Conservation (phyloP, 306 rosid genomes). For the Calophaca sinica region DNA sequence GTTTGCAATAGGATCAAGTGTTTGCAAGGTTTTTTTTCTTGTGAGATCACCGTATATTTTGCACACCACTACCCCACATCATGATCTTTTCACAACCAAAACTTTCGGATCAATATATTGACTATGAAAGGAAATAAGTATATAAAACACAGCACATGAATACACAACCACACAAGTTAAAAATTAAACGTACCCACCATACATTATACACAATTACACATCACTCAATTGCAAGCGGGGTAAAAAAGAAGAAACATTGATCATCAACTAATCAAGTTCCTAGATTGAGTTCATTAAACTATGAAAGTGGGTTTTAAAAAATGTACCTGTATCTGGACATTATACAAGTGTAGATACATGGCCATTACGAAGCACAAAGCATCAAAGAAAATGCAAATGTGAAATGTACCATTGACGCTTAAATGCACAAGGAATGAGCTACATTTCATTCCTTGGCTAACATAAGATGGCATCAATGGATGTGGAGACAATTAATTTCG, state of each 20-base stretch:
- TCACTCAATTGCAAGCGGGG: neutral
- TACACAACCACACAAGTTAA: no score
- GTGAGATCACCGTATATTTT: no score
- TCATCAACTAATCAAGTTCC: neutral
- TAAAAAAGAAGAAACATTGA: neutral
- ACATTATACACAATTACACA: neutral
- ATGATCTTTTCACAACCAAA: no score
- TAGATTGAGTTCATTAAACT: neutral
- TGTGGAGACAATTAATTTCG: slow-evolving; percentile 36
- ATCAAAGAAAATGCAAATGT: neutral
- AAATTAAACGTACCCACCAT: neutral
- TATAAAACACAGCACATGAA: no score
- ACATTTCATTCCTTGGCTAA: slow-evolving; percentile 13
- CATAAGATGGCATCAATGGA: slow-evolving; percentile 34
- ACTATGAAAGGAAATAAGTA: no score
- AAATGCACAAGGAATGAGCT: slow-evolving; percentile 9
- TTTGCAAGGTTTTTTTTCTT: no score
- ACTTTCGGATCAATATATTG: no score
- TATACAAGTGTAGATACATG: neutral
- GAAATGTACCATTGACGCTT: slow-evolving; percentile 43
- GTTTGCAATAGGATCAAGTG: no score
- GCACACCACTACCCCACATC: no score
- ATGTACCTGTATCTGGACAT: neutral
- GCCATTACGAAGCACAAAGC: neutral
- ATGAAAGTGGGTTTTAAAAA: neutral